phyloP scores from a whole-genome alignment of 805 yeast species.

The Hanseniaspora guilliermondii region DNA sequence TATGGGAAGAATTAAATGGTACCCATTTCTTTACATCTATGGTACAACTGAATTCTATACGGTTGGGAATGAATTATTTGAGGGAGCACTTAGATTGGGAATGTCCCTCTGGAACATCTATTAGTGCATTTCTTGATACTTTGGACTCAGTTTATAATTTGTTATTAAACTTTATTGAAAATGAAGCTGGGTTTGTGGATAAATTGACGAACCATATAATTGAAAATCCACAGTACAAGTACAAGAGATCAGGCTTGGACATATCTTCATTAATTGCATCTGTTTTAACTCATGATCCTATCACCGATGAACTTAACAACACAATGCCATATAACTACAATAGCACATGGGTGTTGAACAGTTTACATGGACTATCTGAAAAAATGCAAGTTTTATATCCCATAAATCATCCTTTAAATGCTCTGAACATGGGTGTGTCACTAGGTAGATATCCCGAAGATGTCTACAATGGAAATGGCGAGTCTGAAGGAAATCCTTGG shows the following conservation, averaged over 20 bases:
- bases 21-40: constrained; percentile 68
- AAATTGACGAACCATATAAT: constrained; percentile 42
- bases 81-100: background rate
- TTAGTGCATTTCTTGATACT: constrained; percentile 14
- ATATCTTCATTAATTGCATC: constrained; percentile 49
- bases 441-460: constrained; percentile 92
- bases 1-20: constrained; percentile 82
- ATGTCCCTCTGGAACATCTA: background rate
- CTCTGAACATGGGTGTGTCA: constrained; percentile 41
- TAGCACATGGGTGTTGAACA: constrained; percentile 46
- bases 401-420: constrained; percentile 42
- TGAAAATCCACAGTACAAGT: constrained; percentile 48
- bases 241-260: constrained; percentile 60
- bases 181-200: constrained; percentile 30
- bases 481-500: constrained; percentile 87
- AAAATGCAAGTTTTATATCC: constrained; percentile 71
- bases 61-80: constrained; percentile 35
- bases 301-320: constrained; percentile 23
- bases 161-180: constrained; percentile 21
- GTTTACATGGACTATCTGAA: constrained; percentile 47
- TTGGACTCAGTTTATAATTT: constrained; percentile 19
- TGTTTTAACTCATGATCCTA: constrained; percentile 32
- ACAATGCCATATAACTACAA: constrained; percentile 45
- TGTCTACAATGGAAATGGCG: constrained; percentile 61
- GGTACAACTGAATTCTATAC: constrained; percentile 59